phyloP scores from a whole-genome alignment of 2,329 filamentous ascomycete genomes.

The Metarhizium brunneum region DNA sequence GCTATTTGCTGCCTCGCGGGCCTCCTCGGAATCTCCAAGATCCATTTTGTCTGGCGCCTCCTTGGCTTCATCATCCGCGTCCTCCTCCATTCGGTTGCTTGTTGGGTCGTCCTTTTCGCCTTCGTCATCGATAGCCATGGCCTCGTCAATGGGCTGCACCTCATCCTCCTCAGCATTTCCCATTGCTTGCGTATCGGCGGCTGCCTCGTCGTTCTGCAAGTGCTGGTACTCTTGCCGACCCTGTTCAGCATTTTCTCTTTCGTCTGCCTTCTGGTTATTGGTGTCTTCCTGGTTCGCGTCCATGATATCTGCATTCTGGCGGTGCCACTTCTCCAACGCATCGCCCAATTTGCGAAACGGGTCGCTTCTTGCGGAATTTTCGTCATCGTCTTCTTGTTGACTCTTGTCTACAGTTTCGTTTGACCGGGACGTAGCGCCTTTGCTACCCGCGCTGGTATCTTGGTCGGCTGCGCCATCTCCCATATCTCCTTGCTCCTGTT shows the following conservation, averaged over 20 bases:
- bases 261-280: conserved; percentile 37
- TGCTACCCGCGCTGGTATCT: conserved; percentile 52
- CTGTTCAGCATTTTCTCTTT: conserved; percentile 55
- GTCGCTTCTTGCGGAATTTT: conserved; percentile 42
- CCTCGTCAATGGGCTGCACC: conserved; percentile 74
- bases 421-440: conserved; percentile 43
- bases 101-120: conserved; percentile 47
- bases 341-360: conserved; percentile 94
- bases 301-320: conserved; percentile 75
- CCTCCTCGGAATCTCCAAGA: conserved; percentile 22
- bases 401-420: conserved; percentile 39
- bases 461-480: conserved; percentile 57
- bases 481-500: conserved; percentile 57
- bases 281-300: conserved; percentile 39
- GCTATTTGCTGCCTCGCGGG: conserved; percentile 27
- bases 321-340: conserved; percentile 85
- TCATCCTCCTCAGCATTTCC: conserved; percentile 84
- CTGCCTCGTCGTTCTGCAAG: conserved; percentile 70
- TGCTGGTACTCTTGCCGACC: conserved; percentile 85
- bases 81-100: conserved; percentile 43
- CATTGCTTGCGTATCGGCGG: conserved; percentile 83
- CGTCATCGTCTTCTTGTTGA: conserved; percentile 34
- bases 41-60: conserved; percentile 35
- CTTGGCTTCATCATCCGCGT: conserved; percentile 36
- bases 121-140: conserved; percentile 78